Conservation (phyloP, 768 basidiomycete genomes). For the Xerocomus brunneocitrinus region DNA sequence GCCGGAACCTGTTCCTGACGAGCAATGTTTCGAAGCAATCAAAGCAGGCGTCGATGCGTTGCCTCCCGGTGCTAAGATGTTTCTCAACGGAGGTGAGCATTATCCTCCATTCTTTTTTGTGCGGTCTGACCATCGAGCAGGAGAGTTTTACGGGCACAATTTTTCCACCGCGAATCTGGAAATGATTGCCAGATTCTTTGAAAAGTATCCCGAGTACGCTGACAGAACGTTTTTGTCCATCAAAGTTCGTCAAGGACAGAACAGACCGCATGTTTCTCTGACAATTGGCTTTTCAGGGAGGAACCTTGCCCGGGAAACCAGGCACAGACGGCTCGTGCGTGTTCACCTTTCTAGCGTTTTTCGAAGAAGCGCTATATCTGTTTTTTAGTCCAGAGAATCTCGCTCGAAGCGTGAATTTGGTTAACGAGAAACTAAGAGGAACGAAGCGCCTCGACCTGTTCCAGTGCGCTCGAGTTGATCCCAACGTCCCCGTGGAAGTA, state of each 20-base stretch:
- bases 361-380: not conserved
- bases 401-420: constrained; percentile 40
- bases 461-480: constrained; percentile 36
- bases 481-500: constrained; percentile 43
- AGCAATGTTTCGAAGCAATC: constrained; percentile 42
- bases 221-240: constrained; percentile 35
- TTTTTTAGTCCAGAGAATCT: constrained; percentile 36
- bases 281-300: constrained; percentile 15
- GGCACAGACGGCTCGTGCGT: constrained; percentile 31
- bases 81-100: constrained; percentile 46
- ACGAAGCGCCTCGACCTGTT: constrained; percentile 59
- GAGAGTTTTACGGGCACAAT: constrained; percentile 54
- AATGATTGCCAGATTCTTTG: constrained; percentile 47
- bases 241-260: constrained; percentile 17
- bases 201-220: constrained; percentile 34
- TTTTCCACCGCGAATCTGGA: constrained; percentile 42
- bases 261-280: not conserved
- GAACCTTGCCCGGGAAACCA: constrained; percentile 35
- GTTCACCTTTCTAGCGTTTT: too few species aligned
- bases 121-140: constrained; percentile 23
- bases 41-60: constrained; percentile 39
- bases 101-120: not conserved
- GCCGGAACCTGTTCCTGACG: not conserved
- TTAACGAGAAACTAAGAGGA: constrained; percentile 43
- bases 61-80: constrained; percentile 42